Base-by-base conservation (phyloP, 2,329 filamentous ascomycete genomes). In the Pleoardoris graminearum region DNA sequence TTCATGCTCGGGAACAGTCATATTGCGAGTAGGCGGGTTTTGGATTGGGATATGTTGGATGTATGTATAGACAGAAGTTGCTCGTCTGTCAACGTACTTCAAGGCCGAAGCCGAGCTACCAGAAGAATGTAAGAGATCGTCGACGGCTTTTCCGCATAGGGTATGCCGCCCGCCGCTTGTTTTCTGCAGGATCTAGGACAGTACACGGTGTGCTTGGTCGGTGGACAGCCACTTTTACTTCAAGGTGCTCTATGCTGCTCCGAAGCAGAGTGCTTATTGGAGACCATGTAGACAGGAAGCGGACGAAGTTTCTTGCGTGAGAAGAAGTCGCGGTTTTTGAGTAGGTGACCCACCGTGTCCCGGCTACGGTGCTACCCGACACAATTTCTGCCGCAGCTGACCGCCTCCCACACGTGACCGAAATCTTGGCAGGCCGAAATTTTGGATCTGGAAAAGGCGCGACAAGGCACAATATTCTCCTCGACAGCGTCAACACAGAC, bases 1-100 rank as follows among this genome's bases (percentile, higher is more conserved):
- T 5, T 69, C 17, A 30, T 63, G 58, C 38, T 74, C 65, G 5
- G 71, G 27, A 32, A 68, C 62, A 27, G 67, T 70, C 66, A 72
- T 72, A 8, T 29, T 67, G 17, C 10, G 25, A 5, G 6, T 27
- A 27, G 25, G 6, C n/a, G n/a, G n/a, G n/a, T n/a, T n/a, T n/a
- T n/a, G n/a, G 25, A 27, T 27, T 27, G 5, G 25, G 10, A 27
- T 5, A 27, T 27, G 5, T 10, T 27, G 23, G 50, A 36, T 17
- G 16, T 6, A 25, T 41, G 12, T 12, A 6, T 11, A 37, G 21
- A 33, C 7, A 21, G 37, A 10, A 17, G 25, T 29, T 29, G 39
- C 14, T 29, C 7, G 17, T 27, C 10, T 23, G 14, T 45, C 11
- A 14, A 36, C 21, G 29, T 44, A 44, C 27, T 35, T 46, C 21